Percentiles rank a stretch among this genome's conserved stretches.
Evolutionary conservation across 768 basidiomycete species (phyloP).

Genomic region (Pulveroboletus sp.): DNA sequence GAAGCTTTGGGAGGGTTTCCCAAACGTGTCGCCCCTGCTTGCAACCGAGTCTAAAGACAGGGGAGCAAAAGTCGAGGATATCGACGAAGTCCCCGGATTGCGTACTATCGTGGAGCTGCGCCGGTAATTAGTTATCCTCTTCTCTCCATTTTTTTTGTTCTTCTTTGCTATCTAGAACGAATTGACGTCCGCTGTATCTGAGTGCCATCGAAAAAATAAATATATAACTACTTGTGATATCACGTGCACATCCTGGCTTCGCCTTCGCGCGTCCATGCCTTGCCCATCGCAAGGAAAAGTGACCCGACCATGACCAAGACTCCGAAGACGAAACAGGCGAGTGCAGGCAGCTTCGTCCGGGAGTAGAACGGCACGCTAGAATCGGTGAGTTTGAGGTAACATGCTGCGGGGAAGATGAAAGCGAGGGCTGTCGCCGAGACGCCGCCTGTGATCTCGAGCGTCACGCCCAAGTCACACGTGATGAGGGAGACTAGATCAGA

Average conservation of each 20-base stretch:
- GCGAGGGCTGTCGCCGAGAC: constrained; percentile 87
- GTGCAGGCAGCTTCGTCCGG: constrained; percentile 69
- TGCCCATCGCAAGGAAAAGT: constrained; percentile 68
- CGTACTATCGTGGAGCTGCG: constrained; percentile 32
- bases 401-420: constrained; percentile 87
- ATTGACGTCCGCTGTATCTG: constrained; percentile 4
- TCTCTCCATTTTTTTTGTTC: not conserved
- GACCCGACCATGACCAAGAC: constrained; percentile 72
- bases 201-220: constrained; percentile 19
- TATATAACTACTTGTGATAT: constrained; percentile 16
- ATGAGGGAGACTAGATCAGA: constrained; percentile 70
- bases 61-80: constrained; percentile 59
- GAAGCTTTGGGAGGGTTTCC: constrained; percentile 60
- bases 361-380: constrained; percentile 57
- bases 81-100: constrained; percentile 56
- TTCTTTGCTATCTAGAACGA: constrained; percentile 5
- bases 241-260: constrained; percentile 68
- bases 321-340: constrained; percentile 70
- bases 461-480: constrained; percentile 96
- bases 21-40: constrained; percentile 63
- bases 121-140: constrained; percentile 6
- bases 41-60: constrained; percentile 63
- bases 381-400: constrained; percentile 73
- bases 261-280: constrained; percentile 73
- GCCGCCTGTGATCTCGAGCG: constrained; percentile 98